Evolutionary conservation across 2,329 filamentous ascomycete genomes (phyloP).

Genomic region (Moelleriella libera): DNA sequence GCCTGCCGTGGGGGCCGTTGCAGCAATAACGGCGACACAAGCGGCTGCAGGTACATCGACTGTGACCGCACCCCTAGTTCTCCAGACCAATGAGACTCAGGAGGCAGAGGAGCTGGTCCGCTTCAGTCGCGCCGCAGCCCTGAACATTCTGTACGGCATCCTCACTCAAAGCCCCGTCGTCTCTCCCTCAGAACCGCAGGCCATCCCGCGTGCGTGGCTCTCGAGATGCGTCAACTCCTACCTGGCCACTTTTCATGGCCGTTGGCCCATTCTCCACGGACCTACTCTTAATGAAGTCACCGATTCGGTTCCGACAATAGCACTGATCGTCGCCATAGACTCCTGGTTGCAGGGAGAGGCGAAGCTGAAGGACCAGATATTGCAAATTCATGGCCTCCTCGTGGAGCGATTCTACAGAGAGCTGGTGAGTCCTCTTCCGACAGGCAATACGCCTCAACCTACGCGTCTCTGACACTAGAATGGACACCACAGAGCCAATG

Average conservation of each 20-base stretch:
- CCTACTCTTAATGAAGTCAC: slow-evolving; percentile 18
- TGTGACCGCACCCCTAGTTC: neutral
- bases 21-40: too few species aligned
- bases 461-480: neutral
- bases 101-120: neutral
- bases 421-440: slow-evolving; percentile 8
- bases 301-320: slow-evolving; percentile 11
- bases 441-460: too few species aligned
- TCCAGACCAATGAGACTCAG: neutral
- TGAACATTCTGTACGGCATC: neutral
- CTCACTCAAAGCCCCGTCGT: neutral
- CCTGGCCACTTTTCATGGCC: slow-evolving; percentile 23
- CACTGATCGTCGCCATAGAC: slow-evolving; percentile 22
- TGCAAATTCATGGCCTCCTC: slow-evolving; percentile 17
- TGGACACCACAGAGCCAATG: slow-evolving; percentile 2
- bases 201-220: slow-evolving; percentile 9
- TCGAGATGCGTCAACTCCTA: slow-evolving; percentile 15
- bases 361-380: slow-evolving; percentile 11
- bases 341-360: slow-evolving; percentile 19
- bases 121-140: neutral
- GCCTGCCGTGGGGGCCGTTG: too few species aligned
- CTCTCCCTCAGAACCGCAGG: slow-evolving; percentile 2
- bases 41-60: too few species aligned
- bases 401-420: slow-evolving; percentile 15
- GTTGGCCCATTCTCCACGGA: slow-evolving; percentile 25